Evolutionary conservation across 768 basidiomycete species (phyloP), one percentile per base, ranked within the genome.

Genomic region (Mycena polygramma): DNA sequence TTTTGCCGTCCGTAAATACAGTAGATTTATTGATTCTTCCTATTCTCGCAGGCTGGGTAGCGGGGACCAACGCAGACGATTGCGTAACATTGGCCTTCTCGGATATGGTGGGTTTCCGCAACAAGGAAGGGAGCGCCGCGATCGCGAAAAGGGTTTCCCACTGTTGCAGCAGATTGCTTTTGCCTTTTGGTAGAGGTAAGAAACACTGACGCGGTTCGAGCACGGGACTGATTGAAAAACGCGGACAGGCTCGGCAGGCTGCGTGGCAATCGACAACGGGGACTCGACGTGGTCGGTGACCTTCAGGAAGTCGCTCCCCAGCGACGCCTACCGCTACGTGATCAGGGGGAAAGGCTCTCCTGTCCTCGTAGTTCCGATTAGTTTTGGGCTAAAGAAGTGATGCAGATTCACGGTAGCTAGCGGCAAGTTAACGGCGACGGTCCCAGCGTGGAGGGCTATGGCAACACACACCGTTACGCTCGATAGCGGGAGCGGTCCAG

Each of bases 91-190:
- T 82, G 4, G 84, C 90, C 5, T 80, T 91, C 51, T 79, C 82
- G 4, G 90, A 90, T 7, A 90, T 91, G 89, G 84, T 85, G n/a
- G 89, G 88, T 2, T 91, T 91, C 82, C 83, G 86, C 41, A 90
- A 91, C 73, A 81, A 82, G 39, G 90, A 90, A 9, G 89, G 89
- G 6, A 74, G 80, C 3, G 82, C 87, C 3, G 76, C 83, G 1
- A 71, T 92, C 6, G 85, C 79, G 2, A 83, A 90, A 73, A 92
- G 90, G 89, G 83, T 87, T 7, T 85, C 2, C 87, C 89, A 0
- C 83, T 83, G 55, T 80, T 84, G 4, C 81, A 89, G 67, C 91
- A 86, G 75, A 90, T 92, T 66, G 91, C 91, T 0, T 93, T 92
- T 73, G 88, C 62, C 63, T 37, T 49, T 55, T n/a, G n/a, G 22